Conservation (phyloP, 345 rosid genomes). For the Dipteronia dyeriana region DNA sequence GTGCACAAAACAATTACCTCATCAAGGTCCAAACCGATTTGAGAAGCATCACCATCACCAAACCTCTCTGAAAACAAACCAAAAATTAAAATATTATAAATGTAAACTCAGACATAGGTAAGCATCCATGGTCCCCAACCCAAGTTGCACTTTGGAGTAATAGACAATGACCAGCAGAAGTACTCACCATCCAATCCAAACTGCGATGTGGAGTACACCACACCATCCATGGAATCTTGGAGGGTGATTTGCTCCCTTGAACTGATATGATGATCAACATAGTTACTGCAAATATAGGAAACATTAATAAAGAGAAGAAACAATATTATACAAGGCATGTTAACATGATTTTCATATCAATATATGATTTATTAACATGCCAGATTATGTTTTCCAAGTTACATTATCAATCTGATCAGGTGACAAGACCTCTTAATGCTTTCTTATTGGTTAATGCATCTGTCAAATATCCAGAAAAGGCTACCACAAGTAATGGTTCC, state of each 20-base stretch:
- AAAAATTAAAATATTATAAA: constrained; percentile 10
- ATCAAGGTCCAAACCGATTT: constrained; percentile 85
- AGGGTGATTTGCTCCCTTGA: constrained; percentile 97
- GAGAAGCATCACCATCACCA: constrained; percentile 97
- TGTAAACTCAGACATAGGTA: neutral
- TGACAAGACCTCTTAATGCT: neutral
- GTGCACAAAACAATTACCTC: constrained; percentile 58
- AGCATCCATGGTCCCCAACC: constrained; percentile 57
- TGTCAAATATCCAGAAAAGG: constrained; percentile 13
- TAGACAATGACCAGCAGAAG: constrained; percentile 13
- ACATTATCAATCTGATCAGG: constrained; percentile 3
- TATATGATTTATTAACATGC: neutral
- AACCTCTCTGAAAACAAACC: constrained; percentile 72
- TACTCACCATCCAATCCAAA: constrained; percentile 96
- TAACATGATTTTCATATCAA: constrained; percentile 11
- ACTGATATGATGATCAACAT: constrained; percentile 95
- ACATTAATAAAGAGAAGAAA: constrained; percentile 18
- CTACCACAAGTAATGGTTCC: neutral
- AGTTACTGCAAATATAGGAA: constrained; percentile 62
- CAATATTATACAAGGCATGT: neutral
- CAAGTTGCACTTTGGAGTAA: constrained; percentile 81
- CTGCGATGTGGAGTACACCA: constrained; percentile 84
- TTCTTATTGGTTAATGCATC: constrained; percentile 4
- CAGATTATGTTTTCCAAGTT: neutral
- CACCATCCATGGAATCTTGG: constrained; percentile 97